Evolutionary conservation across 805 yeast species (phyloP).

Genomic region (Candida mattraensis): DNA sequence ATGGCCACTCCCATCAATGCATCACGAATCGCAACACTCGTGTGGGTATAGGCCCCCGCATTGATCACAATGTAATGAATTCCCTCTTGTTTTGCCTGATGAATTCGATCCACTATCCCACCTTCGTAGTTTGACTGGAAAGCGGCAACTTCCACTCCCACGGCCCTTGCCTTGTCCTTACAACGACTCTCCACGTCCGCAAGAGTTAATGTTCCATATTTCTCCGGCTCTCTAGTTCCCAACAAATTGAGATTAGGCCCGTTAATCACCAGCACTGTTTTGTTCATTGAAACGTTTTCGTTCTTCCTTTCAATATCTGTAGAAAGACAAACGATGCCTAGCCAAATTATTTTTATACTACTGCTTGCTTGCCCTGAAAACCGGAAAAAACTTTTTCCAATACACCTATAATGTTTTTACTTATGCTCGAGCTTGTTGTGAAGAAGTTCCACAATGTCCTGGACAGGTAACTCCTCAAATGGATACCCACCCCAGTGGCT

Average conservation of each 20-base stretch:
- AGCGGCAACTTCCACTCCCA: slow-evolving; percentile 3
- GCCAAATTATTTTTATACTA: too few relatives aligned
- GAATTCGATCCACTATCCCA: slow-evolving; percentile 2
- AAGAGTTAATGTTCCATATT: slow-evolving; percentile 3
- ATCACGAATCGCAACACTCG: slow-evolving; percentile 8
- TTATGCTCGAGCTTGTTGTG: slow-evolving; percentile 4
- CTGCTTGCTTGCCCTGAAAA: not conserved
- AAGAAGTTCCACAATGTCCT: slow-evolving; percentile 4
- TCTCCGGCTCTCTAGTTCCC: slow-evolving; percentile 7
- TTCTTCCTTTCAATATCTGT: not conserved
- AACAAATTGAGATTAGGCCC: slow-evolving; percentile 7
- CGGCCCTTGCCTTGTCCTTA: not conserved
- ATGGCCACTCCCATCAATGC: slow-evolving; percentile 3
- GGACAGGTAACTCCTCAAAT: slow-evolving; percentile 6
- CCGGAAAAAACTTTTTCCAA: not conserved
- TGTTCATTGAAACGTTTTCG: not conserved
- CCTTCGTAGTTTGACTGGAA: slow-evolving; percentile 8
- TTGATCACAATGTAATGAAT: slow-evolving; percentile 4
- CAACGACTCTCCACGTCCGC: slow-evolving; percentile 2
- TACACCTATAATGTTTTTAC: not conserved
- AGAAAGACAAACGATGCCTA: too few relatives aligned
- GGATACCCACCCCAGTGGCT: slow-evolving; percentile 10
- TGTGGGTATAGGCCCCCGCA: slow-evolving; percentile 7
- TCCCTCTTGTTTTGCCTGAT: slow-evolving; percentile 2
- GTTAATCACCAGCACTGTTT: slow-evolving; percentile 3